Evolutionary conservation across 2,329 filamentous ascomycete genomes (phyloP), one percentile per base, ranked within the genome.

Genomic region (Aspergillus spinulosporus): DNA sequence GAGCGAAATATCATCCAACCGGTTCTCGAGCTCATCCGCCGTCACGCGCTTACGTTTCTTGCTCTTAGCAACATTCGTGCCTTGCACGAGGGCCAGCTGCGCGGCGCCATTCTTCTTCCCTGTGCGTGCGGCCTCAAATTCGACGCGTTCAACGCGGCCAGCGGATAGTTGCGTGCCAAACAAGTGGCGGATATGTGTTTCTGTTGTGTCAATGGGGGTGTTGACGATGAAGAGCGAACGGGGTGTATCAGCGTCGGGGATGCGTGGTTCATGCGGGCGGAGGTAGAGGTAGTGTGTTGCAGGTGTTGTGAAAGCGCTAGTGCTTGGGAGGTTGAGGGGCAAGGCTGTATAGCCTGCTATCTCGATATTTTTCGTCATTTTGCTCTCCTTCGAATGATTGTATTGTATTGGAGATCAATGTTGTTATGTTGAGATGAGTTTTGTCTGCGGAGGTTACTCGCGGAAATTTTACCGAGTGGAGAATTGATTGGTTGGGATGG

Each of bases 141-240:
- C 78, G 4, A 95, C 88, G 52, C 78, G 80, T 72, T 96, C 90
- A 47, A 97, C 88, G 46, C 88, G 82, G 2, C 89, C 89, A 0
- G 88, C 86, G 6, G 90, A 88, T 0, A 97, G 81, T 12, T 95
- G 83, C 0, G 82, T 79, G 0, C 84, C 77, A 64, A 97, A 95
- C 0, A 97, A 77, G 42, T 86, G 80, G 44, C 90, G 86, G 43
- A 97, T 81, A 66, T 92, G 89, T 1, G 80, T 73, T 55, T 90
- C 87, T 3, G 90, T 95, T 58, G 90, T 87, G 69, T 97, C 92
- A 60, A 88, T 80, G 5, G 94, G 94, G 0, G 95, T 77, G 67
- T 99, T 97, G 61, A 92, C 89, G n/a, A 96, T 71, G 74, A 96
- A 99, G 14, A 99, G 81, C 59, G 89, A 92, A 64, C 92, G 87